phyloP scores from a whole-genome alignment of 495 filamentous ascomycete genomes.

The Neurospora sp. region DNA sequence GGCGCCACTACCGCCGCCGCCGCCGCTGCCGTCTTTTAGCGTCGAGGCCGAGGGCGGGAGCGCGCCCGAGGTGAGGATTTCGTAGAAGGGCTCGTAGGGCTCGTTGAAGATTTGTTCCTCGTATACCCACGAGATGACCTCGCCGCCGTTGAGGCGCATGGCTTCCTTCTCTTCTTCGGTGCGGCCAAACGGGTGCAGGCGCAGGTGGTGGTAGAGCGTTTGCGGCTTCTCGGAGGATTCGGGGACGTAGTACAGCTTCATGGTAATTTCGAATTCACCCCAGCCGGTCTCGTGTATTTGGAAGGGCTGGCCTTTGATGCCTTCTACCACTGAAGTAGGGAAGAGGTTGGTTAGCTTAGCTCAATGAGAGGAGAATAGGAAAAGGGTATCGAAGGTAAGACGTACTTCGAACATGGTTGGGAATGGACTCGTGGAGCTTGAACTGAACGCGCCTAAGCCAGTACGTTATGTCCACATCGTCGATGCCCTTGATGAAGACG shows the following conservation, averaged over 20 bases:
- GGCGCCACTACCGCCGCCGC: no score
- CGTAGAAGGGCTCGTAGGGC: conserved; percentile 81
- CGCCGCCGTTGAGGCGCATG: conserved; percentile 48
- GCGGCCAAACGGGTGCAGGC: conserved; percentile 77
- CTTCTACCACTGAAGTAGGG: conserved; percentile 34
- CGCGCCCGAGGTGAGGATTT: conserved; percentile 60
- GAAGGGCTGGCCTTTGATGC: conserved; percentile 65
- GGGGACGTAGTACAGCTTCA: conserved; percentile 82
- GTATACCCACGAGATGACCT: conserved; percentile 65
- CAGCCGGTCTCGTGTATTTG: conserved; percentile 86
- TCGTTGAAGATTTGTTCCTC: conserved; percentile 96
- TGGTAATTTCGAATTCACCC: conserved; percentile 94
- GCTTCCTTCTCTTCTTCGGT: conserved; percentile 63
- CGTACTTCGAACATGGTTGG: conserved; percentile 68
- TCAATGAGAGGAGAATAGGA: neutral
- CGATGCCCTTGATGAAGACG: conserved; percentile 79
- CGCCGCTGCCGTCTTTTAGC: conserved; percentile 14
- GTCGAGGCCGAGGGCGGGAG: conserved; percentile 18
- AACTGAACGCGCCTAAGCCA: conserved; percentile 97
- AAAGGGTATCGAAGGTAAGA: neutral
- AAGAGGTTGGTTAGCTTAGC: neutral
- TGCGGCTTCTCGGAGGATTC: conserved; percentile 84
- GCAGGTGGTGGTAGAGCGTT: conserved; percentile 80
- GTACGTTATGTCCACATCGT: conserved; percentile 80
- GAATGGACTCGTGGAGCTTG: conserved; percentile 92